Percentiles rank a stretch among this genome's conserved stretches.
These are phyloP conservation scores for Hyphodiscus hymeniophilus DNA, from an alignment of 495 filamentous ascomycete species.

Conservation along the genomic window DNA sequence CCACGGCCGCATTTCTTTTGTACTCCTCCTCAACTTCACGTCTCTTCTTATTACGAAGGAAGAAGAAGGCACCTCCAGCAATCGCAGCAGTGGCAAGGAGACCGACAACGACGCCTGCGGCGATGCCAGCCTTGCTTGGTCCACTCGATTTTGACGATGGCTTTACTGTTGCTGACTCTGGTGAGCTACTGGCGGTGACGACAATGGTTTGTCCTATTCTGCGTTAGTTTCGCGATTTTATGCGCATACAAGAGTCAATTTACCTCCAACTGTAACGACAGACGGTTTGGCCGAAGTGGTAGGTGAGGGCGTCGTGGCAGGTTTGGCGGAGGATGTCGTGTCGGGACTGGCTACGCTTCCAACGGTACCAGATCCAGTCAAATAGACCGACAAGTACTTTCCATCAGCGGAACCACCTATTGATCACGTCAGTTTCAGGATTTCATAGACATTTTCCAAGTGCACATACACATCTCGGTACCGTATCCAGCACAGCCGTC, in stretches of 20 bases:
- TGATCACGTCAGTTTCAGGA: slow-evolving; percentile 23
- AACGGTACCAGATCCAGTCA: slow-evolving; percentile 35
- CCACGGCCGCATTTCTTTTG: slow-evolving; percentile 62
- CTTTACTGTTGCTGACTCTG: neutral
- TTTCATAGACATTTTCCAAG: neutral
- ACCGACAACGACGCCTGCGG: slow-evolving; percentile 81
- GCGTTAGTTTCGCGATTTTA: neutral
- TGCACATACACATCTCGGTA: slow-evolving; percentile 48
- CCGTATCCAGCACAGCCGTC: slow-evolving; percentile 47
- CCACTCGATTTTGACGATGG: slow-evolving; percentile 22
- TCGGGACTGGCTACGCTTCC: neutral
- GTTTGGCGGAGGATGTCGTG: slow-evolving; percentile 7
- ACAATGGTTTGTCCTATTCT: slow-evolving; percentile 23
- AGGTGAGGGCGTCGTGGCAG: slow-evolving; percentile 7
- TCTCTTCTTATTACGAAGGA: slow-evolving; percentile 64
- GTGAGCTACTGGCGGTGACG: slow-evolving; percentile 20
- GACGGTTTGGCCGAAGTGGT: slow-evolving; percentile 12
- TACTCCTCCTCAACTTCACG: slow-evolving; percentile 73
- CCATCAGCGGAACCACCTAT: slow-evolving; percentile 42
- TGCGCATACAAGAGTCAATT: neutral
- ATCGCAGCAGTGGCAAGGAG: slow-evolving; percentile 61
- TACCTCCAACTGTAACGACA: slow-evolving; percentile 22
- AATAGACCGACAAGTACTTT: slow-evolving; percentile 37
- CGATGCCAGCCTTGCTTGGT: slow-evolving; percentile 67
- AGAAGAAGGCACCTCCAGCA: slow-evolving; percentile 63